Evolutionary conservation across 2,329 filamentous ascomycete species (phyloP), one percentile per base, ranked within the genome.

Genomic region (Cercospora janseana): DNA sequence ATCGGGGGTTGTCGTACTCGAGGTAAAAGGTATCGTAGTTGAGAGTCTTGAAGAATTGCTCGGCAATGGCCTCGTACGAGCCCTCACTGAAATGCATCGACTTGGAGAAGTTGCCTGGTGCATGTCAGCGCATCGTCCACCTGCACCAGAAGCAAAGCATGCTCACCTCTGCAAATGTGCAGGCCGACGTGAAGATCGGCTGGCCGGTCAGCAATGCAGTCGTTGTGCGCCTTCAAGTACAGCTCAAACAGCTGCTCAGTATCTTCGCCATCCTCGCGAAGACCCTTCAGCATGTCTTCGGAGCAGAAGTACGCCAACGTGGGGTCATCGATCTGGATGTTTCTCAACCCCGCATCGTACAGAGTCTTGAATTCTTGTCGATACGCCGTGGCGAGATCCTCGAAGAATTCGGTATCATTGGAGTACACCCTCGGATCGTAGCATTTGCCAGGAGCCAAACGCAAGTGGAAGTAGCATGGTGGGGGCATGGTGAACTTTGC

Each of bases 21-120:
- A 70, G 63, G 59, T 70, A 70, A 58, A 69, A 69, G 23, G 67
- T 69, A 54, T 70, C 66, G 51, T 68, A 69, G 55, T 69, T 66
- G 49, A 70, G 62, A 1, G 64, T 62, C 55, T 64, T 64, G 63
- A 70, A 69, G 61, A 70, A 67, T 9, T 54, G 58, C 61, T 67
- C 62, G 12, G 68, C 68, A 52, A 70, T 69, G 20, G 59, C 56
- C 55, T 70, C 68, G 57, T 69, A 70, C 31, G 60, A 65, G 49
- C 68, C 68, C 46, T 68, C 65, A 48, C 61, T 64, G 57, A 69
- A 69, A 56, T 70, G 67, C 64, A 67, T 66, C 10, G 63, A 64
- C 59, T 69, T 68, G 55, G 65, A 65, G 60, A 69, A 69, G 58
- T 69, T 69, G 43, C 66, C 64, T 67, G 48, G 3, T 9, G 6